Percentiles rank a stretch among this genome's conserved stretches.
These are phyloP conservation scores for Eragrostis curvula DNA, from an alignment of 176 grass and related monocot genomes.

Conservation along the genomic window DNA sequence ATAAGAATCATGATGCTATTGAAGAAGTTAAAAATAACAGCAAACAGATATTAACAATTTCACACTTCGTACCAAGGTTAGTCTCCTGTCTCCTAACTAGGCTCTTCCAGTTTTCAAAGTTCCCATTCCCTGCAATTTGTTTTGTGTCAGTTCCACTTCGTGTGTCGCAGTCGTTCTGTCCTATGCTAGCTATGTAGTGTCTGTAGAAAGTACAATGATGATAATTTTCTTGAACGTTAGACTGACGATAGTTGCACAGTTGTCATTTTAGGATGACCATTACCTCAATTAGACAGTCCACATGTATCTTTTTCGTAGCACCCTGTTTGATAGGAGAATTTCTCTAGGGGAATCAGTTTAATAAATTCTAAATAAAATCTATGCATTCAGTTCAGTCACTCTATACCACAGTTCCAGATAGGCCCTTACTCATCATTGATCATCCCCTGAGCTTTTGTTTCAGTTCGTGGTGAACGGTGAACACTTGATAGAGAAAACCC, in stretches of 20 bases:
- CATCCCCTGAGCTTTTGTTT: constrained; percentile 26
- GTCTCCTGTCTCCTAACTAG: constrained; percentile 24
- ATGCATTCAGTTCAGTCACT: background rate
- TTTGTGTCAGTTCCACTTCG: constrained; percentile 29
- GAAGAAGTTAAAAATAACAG: constrained; percentile 78
- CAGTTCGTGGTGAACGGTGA: background rate
- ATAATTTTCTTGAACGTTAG: background rate
- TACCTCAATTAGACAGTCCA: background rate
- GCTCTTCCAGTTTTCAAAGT: background rate
- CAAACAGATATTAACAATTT: constrained; percentile 85
- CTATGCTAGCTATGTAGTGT: constrained; percentile 13
- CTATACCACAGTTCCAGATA: background rate
- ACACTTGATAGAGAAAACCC: constrained; percentile 5
- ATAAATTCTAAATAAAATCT: background rate
- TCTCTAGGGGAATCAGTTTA: background rate
- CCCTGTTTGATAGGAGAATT: background rate
- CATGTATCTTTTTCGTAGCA: background rate
- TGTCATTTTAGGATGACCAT: background rate
- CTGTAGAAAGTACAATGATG: background rate
- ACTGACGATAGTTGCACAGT: background rate
- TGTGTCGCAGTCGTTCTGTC: background rate
- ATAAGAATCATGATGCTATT: constrained; percentile 66
- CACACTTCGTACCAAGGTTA: constrained; percentile 96
- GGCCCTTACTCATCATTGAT: background rate
- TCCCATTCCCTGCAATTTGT: background rate